These are phyloP conservation scores for Rubus idaeus DNA, from an alignment of 306 rosid species.

Conservation along the genomic window DNA sequence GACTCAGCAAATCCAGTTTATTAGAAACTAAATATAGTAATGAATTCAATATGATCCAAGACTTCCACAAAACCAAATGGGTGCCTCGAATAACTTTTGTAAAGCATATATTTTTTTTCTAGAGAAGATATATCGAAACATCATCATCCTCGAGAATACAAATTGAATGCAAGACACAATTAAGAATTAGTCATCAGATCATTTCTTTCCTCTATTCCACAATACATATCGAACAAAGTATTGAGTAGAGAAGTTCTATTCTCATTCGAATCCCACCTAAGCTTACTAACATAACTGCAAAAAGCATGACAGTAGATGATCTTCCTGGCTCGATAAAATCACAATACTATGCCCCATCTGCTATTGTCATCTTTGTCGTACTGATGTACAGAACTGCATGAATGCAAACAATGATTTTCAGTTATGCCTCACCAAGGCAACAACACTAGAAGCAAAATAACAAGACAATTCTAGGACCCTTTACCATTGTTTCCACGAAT, in stretches of 20 bases:
- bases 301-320: slow-evolving; percentile 1
- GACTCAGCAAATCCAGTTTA: too few relatives aligned
- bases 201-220: slow-evolving; percentile 10
- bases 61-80: neutral
- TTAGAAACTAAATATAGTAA: too few relatives aligned
- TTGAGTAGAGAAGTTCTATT: neutral
- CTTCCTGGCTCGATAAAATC: neutral
- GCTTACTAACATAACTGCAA: slow-evolving; percentile 4
- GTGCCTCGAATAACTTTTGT: neutral
- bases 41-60: neutral
- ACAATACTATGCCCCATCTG: slow-evolving; percentile 66
- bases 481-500: slow-evolving; percentile 92
- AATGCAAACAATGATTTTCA: slow-evolving; percentile 5
- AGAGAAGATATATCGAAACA: neutral
- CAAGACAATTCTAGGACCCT: neutral
- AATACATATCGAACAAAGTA: neutral
- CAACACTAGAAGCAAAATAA: neutral
- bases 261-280: slow-evolving; percentile 9
- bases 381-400: slow-evolving; percentile 90
- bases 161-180: neutral
- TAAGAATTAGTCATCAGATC: neutral
- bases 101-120: neutral
- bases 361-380: slow-evolving; percentile 84
- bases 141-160: neutral
- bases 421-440: slow-evolving; percentile 1